phyloP scores from a whole-genome alignment of 2,329 filamentous ascomycete genomes.

The Beauveria asiatica region DNA sequence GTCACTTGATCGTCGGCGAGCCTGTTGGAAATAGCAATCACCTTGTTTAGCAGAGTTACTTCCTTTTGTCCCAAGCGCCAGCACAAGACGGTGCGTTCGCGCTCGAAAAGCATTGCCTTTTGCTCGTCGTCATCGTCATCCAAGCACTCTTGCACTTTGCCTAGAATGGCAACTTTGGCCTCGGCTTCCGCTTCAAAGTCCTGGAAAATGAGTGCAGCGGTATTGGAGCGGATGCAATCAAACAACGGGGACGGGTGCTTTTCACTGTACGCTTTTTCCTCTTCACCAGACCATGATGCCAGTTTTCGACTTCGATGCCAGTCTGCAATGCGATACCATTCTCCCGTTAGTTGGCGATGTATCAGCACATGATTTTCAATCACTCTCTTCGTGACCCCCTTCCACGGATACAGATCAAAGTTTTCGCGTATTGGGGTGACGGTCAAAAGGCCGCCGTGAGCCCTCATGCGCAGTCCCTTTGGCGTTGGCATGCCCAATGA shows the following conservation, averaged over 20 bases:
- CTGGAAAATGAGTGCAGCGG: constrained; percentile 13
- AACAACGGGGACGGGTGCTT: constrained; percentile 13
- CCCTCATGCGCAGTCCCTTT: constrained; percentile 13
- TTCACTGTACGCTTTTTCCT: constrained; percentile 12
- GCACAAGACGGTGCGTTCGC: constrained; percentile 5
- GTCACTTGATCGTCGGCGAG: constrained; percentile 5
- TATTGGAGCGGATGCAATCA: constrained; percentile 12
- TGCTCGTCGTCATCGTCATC: not conserved
- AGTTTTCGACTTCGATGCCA: constrained; percentile 17
- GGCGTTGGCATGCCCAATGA: constrained; percentile 13
- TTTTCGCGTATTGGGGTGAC: not conserved
- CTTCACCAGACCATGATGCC: constrained; percentile 13
- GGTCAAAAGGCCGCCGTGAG: constrained; percentile 12
- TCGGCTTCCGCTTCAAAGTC: not conserved
- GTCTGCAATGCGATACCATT: constrained; percentile 16
- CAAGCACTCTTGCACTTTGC: not conserved
- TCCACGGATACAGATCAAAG: constrained; percentile 15
- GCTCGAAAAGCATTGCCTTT: not conserved
- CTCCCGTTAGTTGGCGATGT: constrained; percentile 7
- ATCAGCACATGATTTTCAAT: constrained; percentile 14
- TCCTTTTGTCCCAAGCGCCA: not conserved
- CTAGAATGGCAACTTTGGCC: not conserved
- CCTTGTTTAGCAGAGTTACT: not conserved
- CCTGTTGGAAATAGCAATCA: not conserved
- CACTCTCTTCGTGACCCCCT: constrained; percentile 8